Percentiles rank a stretch among this genome's conserved stretches.
Conservation (phyloP, 2,329 filamentous ascomycete genomes). For the Anthostomella pinea region DNA sequence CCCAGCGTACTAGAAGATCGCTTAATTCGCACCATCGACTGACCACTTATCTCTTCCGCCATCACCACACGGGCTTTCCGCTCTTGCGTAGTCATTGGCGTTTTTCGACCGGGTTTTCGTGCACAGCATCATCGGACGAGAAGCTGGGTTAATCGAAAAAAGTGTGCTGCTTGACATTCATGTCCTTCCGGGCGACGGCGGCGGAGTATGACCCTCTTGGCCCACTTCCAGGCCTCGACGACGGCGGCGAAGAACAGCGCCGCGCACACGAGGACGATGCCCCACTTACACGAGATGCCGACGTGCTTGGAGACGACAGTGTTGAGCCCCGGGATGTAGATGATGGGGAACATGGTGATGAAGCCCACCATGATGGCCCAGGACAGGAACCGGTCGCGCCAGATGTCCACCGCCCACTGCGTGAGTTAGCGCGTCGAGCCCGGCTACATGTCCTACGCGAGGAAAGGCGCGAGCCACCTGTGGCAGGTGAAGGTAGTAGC, state of each 20-base stretch:
- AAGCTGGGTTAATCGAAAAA: slow-evolving; percentile 37
- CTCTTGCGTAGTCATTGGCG: slow-evolving; percentile 26
- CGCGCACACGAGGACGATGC: slow-evolving; percentile 50
- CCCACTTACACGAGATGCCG: slow-evolving; percentile 63
- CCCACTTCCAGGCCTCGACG: slow-evolving; percentile 58
- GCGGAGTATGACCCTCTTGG: slow-evolving; percentile 47
- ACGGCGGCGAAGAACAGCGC: slow-evolving; percentile 55
- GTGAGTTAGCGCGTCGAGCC: slow-evolving; percentile 57
- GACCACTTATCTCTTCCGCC: no score
- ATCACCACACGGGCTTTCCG: slow-evolving; percentile 22
- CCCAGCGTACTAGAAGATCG: no score
- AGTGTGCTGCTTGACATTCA: slow-evolving; percentile 39
- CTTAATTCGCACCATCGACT: no score
- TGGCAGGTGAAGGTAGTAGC: slow-evolving; percentile 72
- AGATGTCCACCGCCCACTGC: slow-evolving; percentile 66
- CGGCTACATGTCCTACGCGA: slow-evolving; percentile 77
- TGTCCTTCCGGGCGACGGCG: slow-evolving; percentile 33
- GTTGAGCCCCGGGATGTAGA: slow-evolving; percentile 61
- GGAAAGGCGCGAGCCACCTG: slow-evolving; percentile 73
- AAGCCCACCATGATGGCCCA: slow-evolving; percentile 54
- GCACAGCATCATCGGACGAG: slow-evolving; percentile 1
- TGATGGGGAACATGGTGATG: slow-evolving; percentile 47
- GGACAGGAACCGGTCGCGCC: slow-evolving; percentile 71
- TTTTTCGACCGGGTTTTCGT: slow-evolving; percentile 5
- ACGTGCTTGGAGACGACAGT: slow-evolving; percentile 58